Base-by-base conservation (phyloP, 768 basidiomycete species). In the Boletus edulis region DNA sequence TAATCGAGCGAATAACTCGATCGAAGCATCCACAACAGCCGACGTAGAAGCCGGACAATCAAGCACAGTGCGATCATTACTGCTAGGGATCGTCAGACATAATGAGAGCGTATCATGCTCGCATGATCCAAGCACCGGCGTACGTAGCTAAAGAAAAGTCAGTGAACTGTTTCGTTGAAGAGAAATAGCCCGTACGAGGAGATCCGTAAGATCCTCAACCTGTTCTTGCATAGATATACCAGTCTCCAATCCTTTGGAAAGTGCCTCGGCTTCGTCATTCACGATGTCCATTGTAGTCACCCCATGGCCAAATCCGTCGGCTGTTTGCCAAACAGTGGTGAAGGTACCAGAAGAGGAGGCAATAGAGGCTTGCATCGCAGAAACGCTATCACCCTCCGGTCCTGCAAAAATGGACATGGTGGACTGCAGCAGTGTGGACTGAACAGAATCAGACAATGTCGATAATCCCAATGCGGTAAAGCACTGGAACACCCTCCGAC, bases 271-370 rank as follows among this genome's bases (percentile, higher is more conserved):
- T 39, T 76, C 72, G 49, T 81, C 76, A 46, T 83, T 78, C 13
- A 72, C 66, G 20, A 84, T 69, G 45, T 85, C 81, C 20, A 86
- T 73, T 41, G 80, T 87, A 4, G 92, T 91, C 3, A 97, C 85
- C 0, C 96, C 96, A 71, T 92, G 94, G 0, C 86, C 95, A 72
- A 94, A 96, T 6, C 93, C 91, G 69, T 98, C 96, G 2, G 80
- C 77, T 52, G 83, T 81, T 52, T 87, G 83, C 96, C 96, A 98
- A 13, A 99, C 79, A 14, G 81, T 83, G 3, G 84, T 85, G 70
- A 97, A 95, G 0, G 82, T 76, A 1, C 94, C 95, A 0, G 90
- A 80, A 7, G 86, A 91, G 1, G 91, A 86, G 0, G 90, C 89
- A 59, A 98, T 96, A 0, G 92, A 90, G 1, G 94, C 94, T 70